Evolutionary conservation across 768 basidiomycete genomes (phyloP).

Genomic region (Trametes villosa): DNA sequence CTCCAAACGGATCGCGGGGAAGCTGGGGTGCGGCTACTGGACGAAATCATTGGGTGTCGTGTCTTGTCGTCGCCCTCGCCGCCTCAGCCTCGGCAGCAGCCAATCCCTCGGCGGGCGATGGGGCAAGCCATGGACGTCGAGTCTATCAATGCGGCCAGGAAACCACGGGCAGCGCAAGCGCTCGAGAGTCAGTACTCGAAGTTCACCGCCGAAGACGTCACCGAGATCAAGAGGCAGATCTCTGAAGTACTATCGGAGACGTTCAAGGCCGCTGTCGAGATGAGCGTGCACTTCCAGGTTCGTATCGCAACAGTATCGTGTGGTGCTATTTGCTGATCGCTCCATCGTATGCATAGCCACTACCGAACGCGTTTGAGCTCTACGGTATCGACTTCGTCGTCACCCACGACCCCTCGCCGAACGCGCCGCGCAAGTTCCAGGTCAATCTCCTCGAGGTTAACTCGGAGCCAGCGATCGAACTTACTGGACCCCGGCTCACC

Average conservation of each 20-base stretch:
- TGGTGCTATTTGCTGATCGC: background rate
- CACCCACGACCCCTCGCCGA: constrained; percentile 41
- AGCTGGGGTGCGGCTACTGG: constrained; percentile 73
- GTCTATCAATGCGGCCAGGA: background rate
- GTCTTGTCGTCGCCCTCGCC: constrained; percentile 44
- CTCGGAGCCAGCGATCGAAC: constrained; percentile 93
- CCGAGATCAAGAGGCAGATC: constrained; percentile 63
- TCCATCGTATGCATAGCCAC: constrained; percentile 50
- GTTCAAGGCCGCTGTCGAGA: constrained; percentile 83
- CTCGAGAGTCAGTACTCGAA: constrained; percentile 14
- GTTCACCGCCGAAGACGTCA: constrained; percentile 45
- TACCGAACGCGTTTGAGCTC: constrained; percentile 93
- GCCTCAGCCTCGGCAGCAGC: constrained; percentile 6
- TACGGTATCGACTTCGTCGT: constrained; percentile 95
- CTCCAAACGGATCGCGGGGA: constrained; percentile 74
- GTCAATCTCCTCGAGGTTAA: constrained; percentile 90
- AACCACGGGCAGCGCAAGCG: background rate
- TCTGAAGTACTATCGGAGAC: constrained; percentile 72
- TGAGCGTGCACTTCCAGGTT: constrained; percentile 86
- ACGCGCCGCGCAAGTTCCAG: constrained; percentile 42
- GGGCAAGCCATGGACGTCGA: constrained; percentile 19
- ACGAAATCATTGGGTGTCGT: constrained; percentile 74
- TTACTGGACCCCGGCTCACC: constrained; percentile 82
- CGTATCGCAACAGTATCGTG: constrained; percentile 14
- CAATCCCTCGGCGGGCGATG: constrained; percentile 16